phyloP scores from a whole-genome alignment of 768 basidiomycete genomes.

The Lactarius quietus region DNA sequence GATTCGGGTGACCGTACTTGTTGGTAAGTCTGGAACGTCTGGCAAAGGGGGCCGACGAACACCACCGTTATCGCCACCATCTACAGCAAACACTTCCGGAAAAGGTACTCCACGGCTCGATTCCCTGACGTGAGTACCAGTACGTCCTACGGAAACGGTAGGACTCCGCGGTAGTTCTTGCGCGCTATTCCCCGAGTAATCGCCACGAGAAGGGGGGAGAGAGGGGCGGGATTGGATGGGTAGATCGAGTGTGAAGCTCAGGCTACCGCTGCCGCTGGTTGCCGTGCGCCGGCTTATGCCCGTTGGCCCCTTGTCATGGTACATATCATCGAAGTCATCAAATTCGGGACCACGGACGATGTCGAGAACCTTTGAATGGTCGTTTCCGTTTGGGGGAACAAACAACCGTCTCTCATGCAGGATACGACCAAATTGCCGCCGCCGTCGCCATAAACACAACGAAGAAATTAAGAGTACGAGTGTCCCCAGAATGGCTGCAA shows the following conservation, averaged over 20 bases:
- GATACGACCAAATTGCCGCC: slow-evolving; percentile 34
- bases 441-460: slow-evolving; percentile 45
- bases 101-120: slow-evolving; percentile 22
- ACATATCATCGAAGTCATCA: slow-evolving; percentile 20
- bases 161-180: slow-evolving; percentile 27
- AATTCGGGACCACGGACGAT: slow-evolving; percentile 19
- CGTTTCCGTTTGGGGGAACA: slow-evolving; percentile 21
- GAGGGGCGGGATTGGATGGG: slow-evolving; percentile 25
- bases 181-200: slow-evolving; percentile 23
- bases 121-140: slow-evolving; percentile 21
- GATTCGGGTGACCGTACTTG: neutral
- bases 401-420: slow-evolving; percentile 32
- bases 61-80: slow-evolving; percentile 11
- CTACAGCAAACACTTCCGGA: slow-evolving; percentile 11
- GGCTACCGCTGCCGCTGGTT: slow-evolving; percentile 21
- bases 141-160: slow-evolving; percentile 22
- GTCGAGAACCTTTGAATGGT: slow-evolving; percentile 25
- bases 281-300: slow-evolving; percentile 5
- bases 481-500: slow-evolving; percentile 53
- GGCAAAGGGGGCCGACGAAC: slow-evolving; percentile 13
- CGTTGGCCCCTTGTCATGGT: slow-evolving; percentile 12
- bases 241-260: slow-evolving; percentile 27
- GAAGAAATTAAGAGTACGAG: slow-evolving; percentile 45
- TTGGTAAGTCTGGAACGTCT: neutral
- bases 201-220: slow-evolving; percentile 17